Evolutionary conservation across 768 basidiomycete species (phyloP).

Genomic region (Leccinellum rugosiceps): DNA sequence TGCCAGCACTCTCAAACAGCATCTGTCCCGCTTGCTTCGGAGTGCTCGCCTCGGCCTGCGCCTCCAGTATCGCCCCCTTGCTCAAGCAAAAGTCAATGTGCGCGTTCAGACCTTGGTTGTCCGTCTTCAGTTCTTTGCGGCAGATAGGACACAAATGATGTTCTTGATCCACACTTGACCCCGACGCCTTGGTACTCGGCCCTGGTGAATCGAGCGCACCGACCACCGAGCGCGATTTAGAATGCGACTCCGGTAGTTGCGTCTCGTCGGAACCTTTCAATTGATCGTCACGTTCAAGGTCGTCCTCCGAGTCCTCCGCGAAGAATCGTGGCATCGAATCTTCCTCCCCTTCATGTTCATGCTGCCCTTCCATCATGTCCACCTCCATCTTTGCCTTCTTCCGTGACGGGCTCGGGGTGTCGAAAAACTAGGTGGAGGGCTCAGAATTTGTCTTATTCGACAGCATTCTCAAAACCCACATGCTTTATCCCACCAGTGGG

Average conservation of each 20-base stretch:
- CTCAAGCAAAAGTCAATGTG: constrained; percentile 91
- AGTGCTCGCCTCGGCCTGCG: constrained; percentile 41
- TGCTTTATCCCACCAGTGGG: constrained; percentile 63
- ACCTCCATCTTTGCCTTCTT: constrained; percentile 40
- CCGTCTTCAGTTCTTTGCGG: constrained; percentile 51
- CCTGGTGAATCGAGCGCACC: background rate
- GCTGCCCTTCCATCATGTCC: constrained; percentile 1
- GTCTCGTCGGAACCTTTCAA: constrained; percentile 8
- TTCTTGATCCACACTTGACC: constrained; percentile 7
- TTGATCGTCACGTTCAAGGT: constrained; percentile 5
- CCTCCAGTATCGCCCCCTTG: constrained; percentile 69
- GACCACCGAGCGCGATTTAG: constrained; percentile 14
- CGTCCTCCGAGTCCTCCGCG: constrained; percentile 36
- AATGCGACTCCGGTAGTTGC: background rate
- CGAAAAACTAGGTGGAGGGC: constrained; percentile 51
- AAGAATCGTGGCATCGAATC: constrained; percentile 52
- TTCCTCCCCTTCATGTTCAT: constrained; percentile 25
- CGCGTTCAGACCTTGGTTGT: constrained; percentile 79
- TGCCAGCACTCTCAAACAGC: background rate
- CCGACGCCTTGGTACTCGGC: constrained; percentile 10
- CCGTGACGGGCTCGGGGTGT: constrained; percentile 34
- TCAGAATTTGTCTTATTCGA: background rate
- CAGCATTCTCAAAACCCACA: constrained; percentile 40
- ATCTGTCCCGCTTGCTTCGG: constrained; percentile 10
- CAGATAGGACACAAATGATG: constrained; percentile 73